phyloP scores from a whole-genome alignment of 768 basidiomycete species.

The Phaeotremella fagi region DNA sequence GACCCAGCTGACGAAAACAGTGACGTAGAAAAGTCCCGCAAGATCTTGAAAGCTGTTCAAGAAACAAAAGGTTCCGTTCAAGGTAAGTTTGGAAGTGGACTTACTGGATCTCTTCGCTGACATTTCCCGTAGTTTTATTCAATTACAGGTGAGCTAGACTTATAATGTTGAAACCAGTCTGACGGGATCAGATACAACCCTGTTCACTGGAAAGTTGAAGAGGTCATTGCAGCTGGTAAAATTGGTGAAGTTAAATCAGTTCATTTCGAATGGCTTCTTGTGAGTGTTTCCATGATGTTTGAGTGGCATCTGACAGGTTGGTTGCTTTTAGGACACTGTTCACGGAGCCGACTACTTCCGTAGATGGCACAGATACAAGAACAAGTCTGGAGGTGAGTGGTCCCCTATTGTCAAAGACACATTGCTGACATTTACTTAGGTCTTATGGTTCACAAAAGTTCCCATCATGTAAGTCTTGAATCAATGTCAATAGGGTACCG shows the following conservation, averaged over 20 bases:
- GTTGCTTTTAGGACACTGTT: slow-evolving; percentile 50
- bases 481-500: not conserved
- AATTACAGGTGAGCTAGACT: not conserved
- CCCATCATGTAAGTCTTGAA: slow-evolving; percentile 35
- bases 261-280: slow-evolving; percentile 56
- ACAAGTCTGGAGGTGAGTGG: slow-evolving; percentile 25
- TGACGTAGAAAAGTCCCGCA: slow-evolving; percentile 53
- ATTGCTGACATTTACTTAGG: slow-evolving; percentile 3
- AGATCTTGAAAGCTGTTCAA: slow-evolving; percentile 53
- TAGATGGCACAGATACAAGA: slow-evolving; percentile 54
- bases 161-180: not conserved
- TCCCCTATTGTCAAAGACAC: not conserved
- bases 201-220: slow-evolving; percentile 55
- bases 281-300: slow-evolving; percentile 3
- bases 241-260: slow-evolving; percentile 56
- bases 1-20: slow-evolving; percentile 5
- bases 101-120: not conserved
- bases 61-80: slow-evolving; percentile 49
- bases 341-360: slow-evolving; percentile 57
- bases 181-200: slow-evolving; percentile 50
- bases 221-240: slow-evolving; percentile 52
- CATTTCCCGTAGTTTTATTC: not conserved
- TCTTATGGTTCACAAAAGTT: slow-evolving; percentile 42
- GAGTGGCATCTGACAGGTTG: not conserved
- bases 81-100: slow-evolving; percentile 20